A percentile compares a stretch with the other conserved stretches of the same genome.
Evolutionary conservation across 108 stramenopile genomes (phyloP).

Genomic region (Skeletonema menzelii): DNA sequence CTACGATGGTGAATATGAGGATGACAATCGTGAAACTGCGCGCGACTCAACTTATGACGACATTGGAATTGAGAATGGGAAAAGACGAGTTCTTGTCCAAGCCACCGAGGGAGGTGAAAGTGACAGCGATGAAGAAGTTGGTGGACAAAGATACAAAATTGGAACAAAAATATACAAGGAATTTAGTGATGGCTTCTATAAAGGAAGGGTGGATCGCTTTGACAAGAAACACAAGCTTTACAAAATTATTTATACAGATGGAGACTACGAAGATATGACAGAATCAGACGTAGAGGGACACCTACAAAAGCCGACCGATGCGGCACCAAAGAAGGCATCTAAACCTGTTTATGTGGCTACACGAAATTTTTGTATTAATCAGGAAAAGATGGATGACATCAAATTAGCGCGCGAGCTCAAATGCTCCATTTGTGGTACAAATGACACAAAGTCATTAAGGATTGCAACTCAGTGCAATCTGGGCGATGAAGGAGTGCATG

Average conservation of each 20-base stretch:
- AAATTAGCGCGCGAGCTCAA: constrained; percentile 35
- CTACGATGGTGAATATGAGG: constrained; percentile 22
- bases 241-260: neutral
- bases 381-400: neutral
- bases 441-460: constrained; percentile 20
- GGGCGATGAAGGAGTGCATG: constrained; percentile 37
- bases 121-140: neutral
- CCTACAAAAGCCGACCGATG: neutral
- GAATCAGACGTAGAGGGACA: neutral
- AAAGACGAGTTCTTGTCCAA: too few relatives aligned
- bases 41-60: neutral
- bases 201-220: neutral
- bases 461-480: constrained; percentile 59
- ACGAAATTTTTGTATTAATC: constrained; percentile 13
- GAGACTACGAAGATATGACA: neutral
- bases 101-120: too few relatives aligned
- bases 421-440: constrained; percentile 48
- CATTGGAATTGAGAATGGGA: too few relatives aligned
- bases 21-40: constrained; percentile 8
- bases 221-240: neutral
- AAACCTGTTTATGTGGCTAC: constrained; percentile 13
- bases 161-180: neutral
- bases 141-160: neutral
- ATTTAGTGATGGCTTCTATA: neutral
- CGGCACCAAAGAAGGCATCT: neutral